Evolutionary conservation across 2,329 filamentous ascomycete genomes (phyloP).

Genomic region (Penicillium sp.): DNA sequence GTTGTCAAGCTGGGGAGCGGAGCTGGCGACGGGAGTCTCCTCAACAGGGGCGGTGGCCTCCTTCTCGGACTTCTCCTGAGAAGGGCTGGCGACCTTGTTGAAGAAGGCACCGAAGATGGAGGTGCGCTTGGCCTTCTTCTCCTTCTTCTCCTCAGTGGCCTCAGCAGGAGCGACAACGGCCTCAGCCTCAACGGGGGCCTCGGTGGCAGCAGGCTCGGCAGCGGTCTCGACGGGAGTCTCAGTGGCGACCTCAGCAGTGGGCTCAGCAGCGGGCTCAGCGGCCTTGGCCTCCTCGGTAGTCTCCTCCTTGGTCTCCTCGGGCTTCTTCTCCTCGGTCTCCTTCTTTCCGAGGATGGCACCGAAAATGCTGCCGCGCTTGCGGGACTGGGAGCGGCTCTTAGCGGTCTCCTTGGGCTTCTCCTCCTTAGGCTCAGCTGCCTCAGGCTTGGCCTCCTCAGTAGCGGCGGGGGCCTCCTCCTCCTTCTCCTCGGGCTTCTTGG

Average conservation of each 20-base stretch:
- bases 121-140: slow-evolving; percentile 71
- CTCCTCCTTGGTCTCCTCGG: slow-evolving; percentile 45
- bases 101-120: slow-evolving; percentile 78
- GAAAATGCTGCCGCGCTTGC: slow-evolving; percentile 62
- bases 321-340: slow-evolving; percentile 50
- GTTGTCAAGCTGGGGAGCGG: slow-evolving; percentile 51
- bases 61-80: slow-evolving; percentile 49
- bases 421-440: slow-evolving; percentile 34
- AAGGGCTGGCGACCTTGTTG: slow-evolving; percentile 64
- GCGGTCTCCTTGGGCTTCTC: slow-evolving; percentile 41
- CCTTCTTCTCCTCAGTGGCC: slow-evolving; percentile 54
- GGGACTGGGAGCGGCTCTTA: slow-evolving; percentile 62
- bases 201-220: slow-evolving; percentile 7
- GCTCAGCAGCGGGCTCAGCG: slow-evolving; percentile 43
- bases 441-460: slow-evolving; percentile 28
- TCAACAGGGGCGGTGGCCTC: slow-evolving; percentile 51
- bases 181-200: slow-evolving; percentile 16
- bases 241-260: slow-evolving; percentile 35
- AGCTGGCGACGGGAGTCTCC: slow-evolving; percentile 47
- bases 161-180: slow-evolving; percentile 39
- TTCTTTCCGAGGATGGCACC: slow-evolving; percentile 62
- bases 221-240: slow-evolving; percentile 52
- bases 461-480: slow-evolving; percentile 34
- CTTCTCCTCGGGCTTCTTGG: slow-evolving; percentile 19
- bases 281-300: slow-evolving; percentile 22